Conservation (phyloP, 208 protist species). For the Strigomonas galati region DNA sequence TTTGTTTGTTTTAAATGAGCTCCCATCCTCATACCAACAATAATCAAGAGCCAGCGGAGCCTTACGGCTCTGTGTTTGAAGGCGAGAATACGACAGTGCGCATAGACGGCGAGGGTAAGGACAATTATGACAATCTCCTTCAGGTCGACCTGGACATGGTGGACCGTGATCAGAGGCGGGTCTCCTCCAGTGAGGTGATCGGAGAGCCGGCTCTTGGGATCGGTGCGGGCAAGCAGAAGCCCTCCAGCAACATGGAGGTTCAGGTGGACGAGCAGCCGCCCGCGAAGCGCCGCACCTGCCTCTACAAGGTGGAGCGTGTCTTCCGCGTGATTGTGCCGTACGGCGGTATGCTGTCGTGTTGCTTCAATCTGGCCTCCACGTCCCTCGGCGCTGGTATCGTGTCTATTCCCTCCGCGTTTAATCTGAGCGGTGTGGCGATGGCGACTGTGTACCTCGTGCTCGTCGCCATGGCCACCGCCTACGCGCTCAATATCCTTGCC, state of each 20-base stretch:
- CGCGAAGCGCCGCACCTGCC: background rate
- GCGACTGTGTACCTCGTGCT: constrained; percentile 40
- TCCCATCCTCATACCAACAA: no score
- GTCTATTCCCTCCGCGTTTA: constrained; percentile 51
- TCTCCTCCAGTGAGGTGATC: no score
- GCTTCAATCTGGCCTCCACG: constrained; percentile 42
- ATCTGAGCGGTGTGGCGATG: constrained; percentile 44
- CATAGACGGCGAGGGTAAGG: background rate
- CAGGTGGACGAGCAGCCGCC: constrained; percentile 7
- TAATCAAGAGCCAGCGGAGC: no score
- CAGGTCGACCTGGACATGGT: constrained; percentile 3
- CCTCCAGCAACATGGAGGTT: background rate
- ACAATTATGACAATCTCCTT: background rate
- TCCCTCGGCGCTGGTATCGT: constrained; percentile 70
- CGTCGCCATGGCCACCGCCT: constrained; percentile 33
- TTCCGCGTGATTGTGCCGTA: constrained; percentile 42
- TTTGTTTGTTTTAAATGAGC: no score
- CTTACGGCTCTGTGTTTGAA: no score
- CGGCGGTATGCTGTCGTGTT: constrained; percentile 40
- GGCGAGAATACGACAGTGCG: no score
- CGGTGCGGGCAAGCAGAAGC: background rate
- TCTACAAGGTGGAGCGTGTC: constrained; percentile 14
- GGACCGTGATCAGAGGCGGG: background rate
- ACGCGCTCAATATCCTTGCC: constrained; percentile 47
- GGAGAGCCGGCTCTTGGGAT: no score